Conservation (phyloP, 768 basidiomycete species). For the Chalciporus piperatus region DNA sequence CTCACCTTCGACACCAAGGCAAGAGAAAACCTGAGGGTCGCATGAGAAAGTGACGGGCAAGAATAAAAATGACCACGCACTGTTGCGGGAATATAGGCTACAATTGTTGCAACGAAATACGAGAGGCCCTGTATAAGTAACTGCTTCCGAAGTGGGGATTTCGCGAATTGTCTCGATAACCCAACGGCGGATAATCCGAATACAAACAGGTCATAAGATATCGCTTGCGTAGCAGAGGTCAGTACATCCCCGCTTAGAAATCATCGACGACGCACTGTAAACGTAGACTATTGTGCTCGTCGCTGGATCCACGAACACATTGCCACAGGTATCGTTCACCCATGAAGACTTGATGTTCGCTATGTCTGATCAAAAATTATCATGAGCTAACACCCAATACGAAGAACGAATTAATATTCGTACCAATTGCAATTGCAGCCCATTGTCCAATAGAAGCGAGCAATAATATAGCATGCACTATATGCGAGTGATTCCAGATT, state of each 20-base stretch:
- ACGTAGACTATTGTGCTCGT: conserved; percentile 1
- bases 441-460: conserved; percentile 19
- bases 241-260: not conserved
- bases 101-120: conserved; percentile 17
- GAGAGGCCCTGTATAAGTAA: conserved; percentile 17
- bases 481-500: conserved; percentile 21
- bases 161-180: conserved; percentile 9
- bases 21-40: conserved; percentile 11
- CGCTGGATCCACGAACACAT: not conserved
- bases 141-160: conserved; percentile 2
- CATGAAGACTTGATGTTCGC: conserved; percentile 1
- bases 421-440: conserved; percentile 18
- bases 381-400: too few relatives aligned
- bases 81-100: conserved; percentile 17
- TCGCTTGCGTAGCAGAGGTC: conserved; percentile 10
- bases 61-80: not conserved
- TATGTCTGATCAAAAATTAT: conserved; percentile 8
- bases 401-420: not conserved
- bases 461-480: conserved; percentile 16
- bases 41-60: not conserved
- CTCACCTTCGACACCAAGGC: conserved; percentile 3
- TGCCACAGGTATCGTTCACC: conserved; percentile 1
- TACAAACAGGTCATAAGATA: conserved; percentile 20
- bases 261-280: conserved; percentile 15
- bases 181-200: conserved; percentile 14